These are phyloP conservation scores for Miamiensis avidus DNA, from an alignment of 169 alveolate species.

Conservation along the genomic window DNA sequence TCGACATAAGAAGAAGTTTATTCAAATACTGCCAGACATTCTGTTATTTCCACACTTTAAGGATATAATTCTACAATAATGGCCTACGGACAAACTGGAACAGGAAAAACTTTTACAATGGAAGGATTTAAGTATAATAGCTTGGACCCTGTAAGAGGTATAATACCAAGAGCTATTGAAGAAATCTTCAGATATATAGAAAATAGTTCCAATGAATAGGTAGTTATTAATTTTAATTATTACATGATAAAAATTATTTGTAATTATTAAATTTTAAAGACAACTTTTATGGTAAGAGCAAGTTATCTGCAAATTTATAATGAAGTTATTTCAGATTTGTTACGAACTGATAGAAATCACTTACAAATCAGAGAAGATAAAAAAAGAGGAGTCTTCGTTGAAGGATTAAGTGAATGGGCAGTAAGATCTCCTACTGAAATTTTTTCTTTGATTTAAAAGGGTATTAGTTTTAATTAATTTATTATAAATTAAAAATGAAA, in stretches of 20 bases:
- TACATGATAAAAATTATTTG: too few species aligned
- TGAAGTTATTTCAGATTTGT: slow-evolving; percentile 86
- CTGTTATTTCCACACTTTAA: slow-evolving; percentile 84
- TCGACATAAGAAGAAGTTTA: slow-evolving; percentile 82
- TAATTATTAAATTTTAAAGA: slow-evolving; percentile 16
- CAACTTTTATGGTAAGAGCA: slow-evolving; percentile 87
- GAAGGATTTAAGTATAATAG: slow-evolving; percentile 88
- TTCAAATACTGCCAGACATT: slow-evolving; percentile 84
- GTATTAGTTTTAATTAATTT: background rate
- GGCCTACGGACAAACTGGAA: slow-evolving; percentile 86
- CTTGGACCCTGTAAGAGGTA: slow-evolving; percentile 83
- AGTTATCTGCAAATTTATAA: slow-evolving; percentile 86
- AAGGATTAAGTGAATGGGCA: slow-evolving; percentile 87
- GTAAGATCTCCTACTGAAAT: slow-evolving; percentile 86
- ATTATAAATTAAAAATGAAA: too few species aligned
- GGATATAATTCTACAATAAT: slow-evolving; percentile 82
- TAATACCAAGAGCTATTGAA: slow-evolving; percentile 86
- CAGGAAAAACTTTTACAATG: slow-evolving; percentile 86
- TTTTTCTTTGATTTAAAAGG: slow-evolving; percentile 75
- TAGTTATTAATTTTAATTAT: background rate
- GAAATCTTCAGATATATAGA: slow-evolving; percentile 81
- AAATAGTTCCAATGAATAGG: slow-evolving; percentile 47
- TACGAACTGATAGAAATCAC: slow-evolving; percentile 76
- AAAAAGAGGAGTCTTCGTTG: slow-evolving; percentile 86
- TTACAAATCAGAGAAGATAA: slow-evolving; percentile 83